phyloP scores from a whole-genome alignment of 345 rosid species.

The Eucalyptus sideroxylon region DNA sequence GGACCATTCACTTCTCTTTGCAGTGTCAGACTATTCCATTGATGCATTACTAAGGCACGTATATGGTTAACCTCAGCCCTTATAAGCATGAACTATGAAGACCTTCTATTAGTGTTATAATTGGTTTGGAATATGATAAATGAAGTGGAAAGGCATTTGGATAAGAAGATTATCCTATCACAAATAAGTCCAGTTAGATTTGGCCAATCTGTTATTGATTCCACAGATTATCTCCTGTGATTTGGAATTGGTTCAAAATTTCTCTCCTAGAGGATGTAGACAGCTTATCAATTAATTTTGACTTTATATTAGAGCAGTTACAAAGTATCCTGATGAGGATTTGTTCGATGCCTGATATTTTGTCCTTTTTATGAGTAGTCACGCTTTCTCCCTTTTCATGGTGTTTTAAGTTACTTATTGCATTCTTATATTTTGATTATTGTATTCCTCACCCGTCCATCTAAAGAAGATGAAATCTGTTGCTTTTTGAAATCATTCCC shows the following conservation, averaged over 20 bases:
- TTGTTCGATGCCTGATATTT: not conserved
- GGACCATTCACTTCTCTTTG: not conserved
- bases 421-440: not conserved
- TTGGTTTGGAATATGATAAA: not conserved
- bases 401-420: not conserved
- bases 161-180: not conserved
- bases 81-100: not conserved
- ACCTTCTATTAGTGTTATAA: not conserved
- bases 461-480: not conserved
- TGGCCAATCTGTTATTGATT: not conserved
- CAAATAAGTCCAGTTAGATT: not conserved
- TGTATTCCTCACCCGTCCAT: not conserved
- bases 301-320: not conserved
- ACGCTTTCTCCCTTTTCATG: not conserved
- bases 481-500: conserved; percentile 5
- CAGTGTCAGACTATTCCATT: not conserved
- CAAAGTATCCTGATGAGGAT: not conserved
- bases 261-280: not conserved
- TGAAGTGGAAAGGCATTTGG: not conserved
- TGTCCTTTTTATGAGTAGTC: not conserved
- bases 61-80: not conserved
- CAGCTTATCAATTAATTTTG: not conserved
- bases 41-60: not conserved
- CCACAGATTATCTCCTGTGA: not conserved
- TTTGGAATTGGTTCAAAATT: not conserved